Evolutionary conservation across 805 yeast species (phyloP).

Genomic region (Saccharomyces paradoxus): DNA sequence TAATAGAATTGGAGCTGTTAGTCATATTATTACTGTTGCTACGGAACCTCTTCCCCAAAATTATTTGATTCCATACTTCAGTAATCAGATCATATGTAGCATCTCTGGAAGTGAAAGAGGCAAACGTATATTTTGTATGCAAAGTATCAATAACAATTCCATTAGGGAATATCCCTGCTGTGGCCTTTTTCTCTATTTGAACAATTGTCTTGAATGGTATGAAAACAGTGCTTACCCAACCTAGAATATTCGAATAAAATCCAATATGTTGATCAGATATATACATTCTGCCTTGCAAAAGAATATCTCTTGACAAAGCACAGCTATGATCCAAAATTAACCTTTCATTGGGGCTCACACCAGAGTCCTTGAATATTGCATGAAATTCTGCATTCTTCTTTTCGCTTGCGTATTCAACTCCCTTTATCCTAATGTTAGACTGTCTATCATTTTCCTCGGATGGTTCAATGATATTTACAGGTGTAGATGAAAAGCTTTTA

Average conservation of each 20-base stretch:
- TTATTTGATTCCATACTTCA: constrained; percentile 50
- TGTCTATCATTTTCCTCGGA: constrained; percentile 12
- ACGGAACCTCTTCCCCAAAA: constrained; percentile 20
- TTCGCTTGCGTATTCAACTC: constrained; percentile 34
- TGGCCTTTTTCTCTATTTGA: constrained; percentile 54
- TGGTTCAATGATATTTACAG: constrained; percentile 6
- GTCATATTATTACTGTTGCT: constrained; percentile 5
- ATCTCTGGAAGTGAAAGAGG: constrained; percentile 58
- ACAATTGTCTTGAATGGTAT: constrained; percentile 56
- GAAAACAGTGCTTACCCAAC: constrained; percentile 52
- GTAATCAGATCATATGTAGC: constrained; percentile 41
- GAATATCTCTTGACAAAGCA: constrained; percentile 57
- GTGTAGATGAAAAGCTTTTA: not conserved
- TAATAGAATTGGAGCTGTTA: constrained; percentile 8
- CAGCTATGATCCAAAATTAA: constrained; percentile 57
- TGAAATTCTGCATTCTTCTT: constrained; percentile 57
- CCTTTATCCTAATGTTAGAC: constrained; percentile 13
- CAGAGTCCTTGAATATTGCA: constrained; percentile 42
- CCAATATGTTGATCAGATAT: constrained; percentile 47
- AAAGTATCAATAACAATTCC: constrained; percentile 57
- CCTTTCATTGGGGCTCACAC: constrained; percentile 40
- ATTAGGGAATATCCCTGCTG: constrained; percentile 63
- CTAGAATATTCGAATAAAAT: constrained; percentile 60
- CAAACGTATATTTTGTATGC: constrained; percentile 56
- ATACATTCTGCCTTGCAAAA: constrained; percentile 60